These are phyloP conservation scores for Phyllosticta citriasiana DNA, from an alignment of 2,329 filamentous ascomycete species.

Conservation along the genomic window DNA sequence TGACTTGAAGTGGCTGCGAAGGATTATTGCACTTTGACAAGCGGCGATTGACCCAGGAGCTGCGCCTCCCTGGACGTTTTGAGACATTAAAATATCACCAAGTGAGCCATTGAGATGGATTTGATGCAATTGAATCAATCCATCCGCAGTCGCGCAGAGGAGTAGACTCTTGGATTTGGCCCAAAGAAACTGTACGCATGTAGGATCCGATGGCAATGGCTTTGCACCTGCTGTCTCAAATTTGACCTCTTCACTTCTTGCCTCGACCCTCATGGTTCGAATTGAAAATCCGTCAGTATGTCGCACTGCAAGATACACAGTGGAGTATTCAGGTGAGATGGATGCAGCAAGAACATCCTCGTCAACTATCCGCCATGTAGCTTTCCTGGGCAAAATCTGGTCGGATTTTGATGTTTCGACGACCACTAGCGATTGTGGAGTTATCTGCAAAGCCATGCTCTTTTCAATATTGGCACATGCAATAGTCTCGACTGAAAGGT, in stretches of 20 bases:
- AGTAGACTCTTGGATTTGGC: not conserved
- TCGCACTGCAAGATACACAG: constrained; percentile 15
- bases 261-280: not conserved
- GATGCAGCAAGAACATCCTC: constrained; percentile 4
- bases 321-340: constrained; percentile 11
- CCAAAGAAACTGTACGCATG: constrained; percentile 2
- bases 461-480: constrained; percentile 18
- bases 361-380: not conserved
- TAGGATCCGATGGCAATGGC: constrained; percentile 2
- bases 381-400: constrained; percentile 1
- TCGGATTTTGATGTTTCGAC: constrained; percentile 12
- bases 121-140: constrained; percentile 1
- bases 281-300: not conserved
- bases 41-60: constrained; percentile 5
- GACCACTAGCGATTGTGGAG: constrained; percentile 17
- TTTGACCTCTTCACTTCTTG: constrained; percentile 2
- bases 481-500: constrained; percentile 23
- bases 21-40: constrained; percentile 8
- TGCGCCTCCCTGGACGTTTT: constrained; percentile 2
- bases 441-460: constrained; percentile 22
- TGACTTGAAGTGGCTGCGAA: not conserved
- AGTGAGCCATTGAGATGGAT: constrained; percentile 1
- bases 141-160: constrained; percentile 8
- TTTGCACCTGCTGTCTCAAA: not conserved
- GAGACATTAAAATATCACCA: not conserved